Base-by-base conservation (phyloP, 805 yeast genomes). In the Hanseniaspora vineae region DNA sequence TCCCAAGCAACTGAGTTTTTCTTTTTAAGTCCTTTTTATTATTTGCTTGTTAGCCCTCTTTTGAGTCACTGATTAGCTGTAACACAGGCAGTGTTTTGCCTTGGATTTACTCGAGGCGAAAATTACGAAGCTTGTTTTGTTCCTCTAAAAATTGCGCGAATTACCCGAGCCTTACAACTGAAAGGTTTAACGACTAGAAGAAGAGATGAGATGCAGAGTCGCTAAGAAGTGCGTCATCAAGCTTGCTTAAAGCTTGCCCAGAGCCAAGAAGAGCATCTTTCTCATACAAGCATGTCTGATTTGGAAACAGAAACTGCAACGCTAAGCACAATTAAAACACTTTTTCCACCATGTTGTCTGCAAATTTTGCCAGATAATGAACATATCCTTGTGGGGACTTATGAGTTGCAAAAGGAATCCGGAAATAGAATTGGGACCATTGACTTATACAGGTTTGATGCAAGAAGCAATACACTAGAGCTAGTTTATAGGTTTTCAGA, bases 341-440 rank as follows among this genome's bases (percentile, higher is more conserved):
- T 66, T 1, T 66, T 78, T 2, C 97, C 97, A 1, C 97, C 97
- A 1, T 92, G 97, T 60, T 81, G 85, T 42, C 62, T 90, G 3
- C 70, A 81, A 35, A 71, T 80, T 10, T 76, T 74, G 46, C 83
- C 84, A 0, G 50, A 57, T 0, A 76, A 78, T 42, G 55, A 71
- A 0, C 58, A 74, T 10, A 52, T 86, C 1, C 58, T 86, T 11
- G 61, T 86, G 1, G 97, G 97, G 0, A 88, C 96, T 0, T 90
- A 92, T 60, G 76, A 81, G 48, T 68, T 90, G 35, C 79, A 85
- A 44, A 73, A 75, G 54, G 68, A 71, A 10, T 66, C 72, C 14
- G 80, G 82, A 1, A 54, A 58, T 1, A 69, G 96, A 49, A 72
- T 76, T 44, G 98, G 98, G 0, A 58, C 77, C 0, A 53, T 78